A percentile compares a stretch with the other conserved stretches of the same genome.
These are phyloP conservation scores for Volvariella surrecta DNA, from an alignment of 1,284 basidiomycete genomes.

Conservation along the genomic window DNA sequence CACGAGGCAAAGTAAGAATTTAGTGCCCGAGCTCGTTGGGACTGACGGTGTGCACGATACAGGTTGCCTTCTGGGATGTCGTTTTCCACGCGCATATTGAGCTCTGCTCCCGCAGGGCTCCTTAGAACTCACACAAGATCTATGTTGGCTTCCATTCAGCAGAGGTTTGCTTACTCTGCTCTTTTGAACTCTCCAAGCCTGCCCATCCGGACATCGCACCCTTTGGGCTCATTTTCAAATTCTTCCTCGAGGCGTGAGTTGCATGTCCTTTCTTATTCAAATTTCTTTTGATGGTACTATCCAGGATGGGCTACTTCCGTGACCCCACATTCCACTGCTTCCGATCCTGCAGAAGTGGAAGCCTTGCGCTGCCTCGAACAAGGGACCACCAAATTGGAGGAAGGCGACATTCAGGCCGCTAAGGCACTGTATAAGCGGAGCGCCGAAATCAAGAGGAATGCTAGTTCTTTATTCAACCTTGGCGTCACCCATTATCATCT, in stretches of 20 bases:
- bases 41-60: slow-evolving; percentile 1
- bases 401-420: slow-evolving; percentile 81
- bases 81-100: background rate
- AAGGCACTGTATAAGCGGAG: slow-evolving; percentile 76
- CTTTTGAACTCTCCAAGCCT: background rate
- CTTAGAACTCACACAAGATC: background rate
- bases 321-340: slow-evolving; percentile 68
- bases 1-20: background rate
- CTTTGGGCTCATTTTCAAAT: background rate
- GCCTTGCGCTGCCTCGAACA: slow-evolving; percentile 79
- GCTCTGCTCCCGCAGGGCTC: background rate
- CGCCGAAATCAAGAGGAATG: slow-evolving; percentile 72
- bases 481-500: slow-evolving; percentile 87
- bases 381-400: slow-evolving; percentile 83
- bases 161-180: background rate
- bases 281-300: slow-evolving; percentile 3
- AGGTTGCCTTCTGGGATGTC: background rate
- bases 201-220: background rate
- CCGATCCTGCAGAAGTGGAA: slow-evolving; percentile 80
- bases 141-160: background rate
- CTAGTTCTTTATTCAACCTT: slow-evolving; percentile 82
- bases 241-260: background rate
- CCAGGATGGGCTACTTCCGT: slow-evolving; percentile 81
- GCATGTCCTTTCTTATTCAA: background rate
- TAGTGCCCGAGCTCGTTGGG: too few species aligned